Percentiles rank a stretch among this genome's conserved stretches.
phyloP scores from a whole-genome alignment of 805 yeast species.

The Kodamaea neixiangensis region DNA sequence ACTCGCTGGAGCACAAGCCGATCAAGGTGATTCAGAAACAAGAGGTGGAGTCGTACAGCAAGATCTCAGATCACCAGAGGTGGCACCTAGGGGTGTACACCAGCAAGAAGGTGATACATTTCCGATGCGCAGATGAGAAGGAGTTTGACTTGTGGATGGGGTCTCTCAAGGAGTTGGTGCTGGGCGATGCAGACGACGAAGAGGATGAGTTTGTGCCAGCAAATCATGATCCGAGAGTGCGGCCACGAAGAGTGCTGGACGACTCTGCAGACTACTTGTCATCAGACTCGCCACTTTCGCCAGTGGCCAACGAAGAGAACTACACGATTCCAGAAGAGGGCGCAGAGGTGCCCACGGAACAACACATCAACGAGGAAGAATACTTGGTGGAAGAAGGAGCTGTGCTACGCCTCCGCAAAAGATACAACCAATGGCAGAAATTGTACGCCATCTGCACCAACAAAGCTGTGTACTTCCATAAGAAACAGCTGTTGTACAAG shows the following conservation, averaged over 20 bases:
- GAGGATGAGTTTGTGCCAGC: neutral
- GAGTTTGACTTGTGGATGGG: slow-evolving; percentile 20
- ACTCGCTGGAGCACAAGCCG: slow-evolving; percentile 39
- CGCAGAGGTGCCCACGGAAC: neutral
- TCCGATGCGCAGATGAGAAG: slow-evolving; percentile 14
- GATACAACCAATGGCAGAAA: slow-evolving; percentile 51
- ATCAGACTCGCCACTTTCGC: slow-evolving; percentile 4
- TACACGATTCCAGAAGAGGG: neutral
- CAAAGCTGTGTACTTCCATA: slow-evolving; percentile 42
- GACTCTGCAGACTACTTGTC: slow-evolving; percentile 1
- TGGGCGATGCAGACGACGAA: neutral
- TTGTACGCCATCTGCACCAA: slow-evolving; percentile 47
- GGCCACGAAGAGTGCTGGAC: neutral
- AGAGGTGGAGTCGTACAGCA: slow-evolving; percentile 20
- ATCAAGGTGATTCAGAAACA: slow-evolving; percentile 29
- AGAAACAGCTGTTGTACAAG: slow-evolving; percentile 31
- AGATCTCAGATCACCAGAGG: slow-evolving; percentile 17
- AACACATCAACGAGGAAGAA: slow-evolving; percentile 5
- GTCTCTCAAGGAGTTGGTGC: slow-evolving; percentile 11
- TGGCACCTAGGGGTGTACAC: slow-evolving; percentile 28
- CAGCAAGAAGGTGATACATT: slow-evolving; percentile 22
- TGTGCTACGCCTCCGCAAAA: slow-evolving; percentile 39
- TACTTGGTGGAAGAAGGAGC: slow-evolving; percentile 40
- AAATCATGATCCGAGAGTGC: neutral
- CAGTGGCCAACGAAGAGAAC: slow-evolving; percentile 1